Conservation (phyloP, 164 flowering plant genomes). For the Litsea cubeba region DNA sequence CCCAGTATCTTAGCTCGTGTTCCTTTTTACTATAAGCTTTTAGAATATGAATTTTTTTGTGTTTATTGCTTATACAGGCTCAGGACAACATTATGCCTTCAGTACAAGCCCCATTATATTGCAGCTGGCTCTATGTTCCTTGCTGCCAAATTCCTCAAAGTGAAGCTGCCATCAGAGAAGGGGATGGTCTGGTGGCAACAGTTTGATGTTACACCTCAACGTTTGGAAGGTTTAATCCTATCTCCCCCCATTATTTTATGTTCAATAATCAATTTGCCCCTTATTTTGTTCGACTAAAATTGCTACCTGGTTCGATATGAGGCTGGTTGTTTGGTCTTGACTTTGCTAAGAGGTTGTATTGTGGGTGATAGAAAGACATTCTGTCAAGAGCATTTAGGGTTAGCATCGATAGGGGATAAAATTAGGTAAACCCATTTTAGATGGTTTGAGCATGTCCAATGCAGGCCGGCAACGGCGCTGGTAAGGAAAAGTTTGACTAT, state of each 20-base stretch:
- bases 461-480: too few species aligned
- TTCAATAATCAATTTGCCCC: neutral
- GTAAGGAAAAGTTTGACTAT: too few species aligned
- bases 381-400: too few species aligned
- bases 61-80: slow-evolving; percentile 38
- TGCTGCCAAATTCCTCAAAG: slow-evolving; percentile 58
- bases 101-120: slow-evolving; percentile 64
- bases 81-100: slow-evolving; percentile 58
- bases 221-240: slow-evolving; percentile 45
- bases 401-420: too few species aligned
- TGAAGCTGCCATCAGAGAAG: slow-evolving; percentile 44
- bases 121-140: slow-evolving; percentile 71
- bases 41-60: neutral
- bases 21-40: neutral
- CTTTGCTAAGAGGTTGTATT: too few species aligned
- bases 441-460: too few species aligned
- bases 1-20: neutral
- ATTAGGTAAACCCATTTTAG: too few species aligned
- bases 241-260: neutral
- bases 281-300: neutral
- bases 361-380: too few species aligned
- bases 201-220: slow-evolving; percentile 57
- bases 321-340: too few species aligned
- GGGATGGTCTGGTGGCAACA: slow-evolving; percentile 66
- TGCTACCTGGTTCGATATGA: too few species aligned